Evolutionary conservation across 371 early-diverging fungal species (phyloP).

Genomic region (Actinomortierella wolfii): DNA sequence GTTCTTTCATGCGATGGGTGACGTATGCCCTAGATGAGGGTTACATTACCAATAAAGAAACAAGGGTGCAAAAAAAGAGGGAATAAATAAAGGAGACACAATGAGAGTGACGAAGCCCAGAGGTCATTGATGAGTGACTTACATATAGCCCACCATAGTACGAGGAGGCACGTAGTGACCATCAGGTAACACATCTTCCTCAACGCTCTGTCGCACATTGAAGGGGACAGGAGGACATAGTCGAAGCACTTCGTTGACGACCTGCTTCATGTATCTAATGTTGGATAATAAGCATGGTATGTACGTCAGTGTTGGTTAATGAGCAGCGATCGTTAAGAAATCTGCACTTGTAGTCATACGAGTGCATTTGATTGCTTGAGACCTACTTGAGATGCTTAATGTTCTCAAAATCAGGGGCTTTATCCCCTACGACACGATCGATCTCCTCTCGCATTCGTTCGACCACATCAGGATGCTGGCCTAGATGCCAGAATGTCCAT

Average conservation of each 20-base stretch:
- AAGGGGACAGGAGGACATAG: constrained; percentile 38
- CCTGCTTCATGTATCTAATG: constrained; percentile 35
- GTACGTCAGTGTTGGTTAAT: too few relatives aligned
- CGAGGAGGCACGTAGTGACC: constrained; percentile 38
- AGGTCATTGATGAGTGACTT: too few relatives aligned
- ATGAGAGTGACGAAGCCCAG: too few relatives aligned
- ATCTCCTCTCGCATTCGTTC: constrained; percentile 24
- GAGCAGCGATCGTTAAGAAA: too few relatives aligned
- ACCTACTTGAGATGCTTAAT: constrained; percentile 37
- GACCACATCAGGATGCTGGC: constrained; percentile 20
- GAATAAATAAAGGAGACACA: too few relatives aligned
- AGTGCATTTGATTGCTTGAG: background rate
- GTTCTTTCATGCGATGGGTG: constrained; percentile 30
- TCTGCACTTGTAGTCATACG: too few relatives aligned
- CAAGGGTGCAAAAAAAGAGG: too few relatives aligned
- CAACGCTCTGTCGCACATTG: constrained; percentile 37
- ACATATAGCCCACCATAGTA: constrained; percentile 2
- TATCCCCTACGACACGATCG: constrained; percentile 15
- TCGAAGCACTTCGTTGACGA: constrained; percentile 41
- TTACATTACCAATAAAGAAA: too few relatives aligned
- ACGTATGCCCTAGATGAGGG: constrained; percentile 25
- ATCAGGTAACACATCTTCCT: constrained; percentile 41
- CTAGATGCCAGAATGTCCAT: constrained; percentile 36
- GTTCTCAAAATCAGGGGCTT: constrained; percentile 25
- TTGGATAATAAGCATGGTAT: background rate